Conservation (phyloP, 805 yeast genomes). For the Teunomyces panamensis region DNA sequence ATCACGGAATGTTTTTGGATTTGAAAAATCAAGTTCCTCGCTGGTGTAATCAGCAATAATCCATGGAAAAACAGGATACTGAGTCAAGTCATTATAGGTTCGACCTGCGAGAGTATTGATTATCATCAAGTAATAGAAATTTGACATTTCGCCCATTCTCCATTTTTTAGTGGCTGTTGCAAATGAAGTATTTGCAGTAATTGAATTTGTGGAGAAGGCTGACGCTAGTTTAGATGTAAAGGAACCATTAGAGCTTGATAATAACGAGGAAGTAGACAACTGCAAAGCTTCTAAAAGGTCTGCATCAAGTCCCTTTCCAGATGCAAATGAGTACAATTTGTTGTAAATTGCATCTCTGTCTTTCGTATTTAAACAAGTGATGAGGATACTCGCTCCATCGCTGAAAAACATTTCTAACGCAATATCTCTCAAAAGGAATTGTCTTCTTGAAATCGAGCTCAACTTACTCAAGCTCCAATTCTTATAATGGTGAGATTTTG, state of each 20-base stretch:
- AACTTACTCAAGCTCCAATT: conserved; percentile 62
- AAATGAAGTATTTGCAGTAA: conserved; percentile 20
- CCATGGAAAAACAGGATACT: conserved; percentile 92
- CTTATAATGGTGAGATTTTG: conserved; percentile 44
- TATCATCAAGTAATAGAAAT: conserved; percentile 77
- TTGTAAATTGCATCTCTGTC: conserved; percentile 57
- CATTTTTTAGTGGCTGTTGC: conserved; percentile 63
- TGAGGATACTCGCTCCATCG: conserved; percentile 66
- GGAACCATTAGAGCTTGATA: conserved; percentile 1
- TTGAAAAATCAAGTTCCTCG: conserved; percentile 58
- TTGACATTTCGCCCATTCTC: conserved; percentile 76
- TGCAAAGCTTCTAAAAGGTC: conserved; percentile 55
- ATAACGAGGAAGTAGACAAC: conserved; percentile 9
- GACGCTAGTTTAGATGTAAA: conserved; percentile 25
- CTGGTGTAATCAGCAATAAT: conserved; percentile 80
- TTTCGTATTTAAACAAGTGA: conserved; percentile 56
- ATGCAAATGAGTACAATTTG: conserved; percentile 47
- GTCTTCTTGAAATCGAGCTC: conserved; percentile 67
- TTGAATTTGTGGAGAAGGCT: conserved; percentile 16
- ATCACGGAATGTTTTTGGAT: conserved; percentile 68
- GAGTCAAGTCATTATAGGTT: conserved; percentile 85
- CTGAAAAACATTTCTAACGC: conserved; percentile 76
- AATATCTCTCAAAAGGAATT: conserved; percentile 73
- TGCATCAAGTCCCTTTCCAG: conserved; percentile 49
- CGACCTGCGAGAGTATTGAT: conserved; percentile 84